A percentile compares a stretch with the other conserved stretches of the same genome.
Conservation (phyloP, 129 eudicot genomes). For the Flaveria trinervia region DNA sequence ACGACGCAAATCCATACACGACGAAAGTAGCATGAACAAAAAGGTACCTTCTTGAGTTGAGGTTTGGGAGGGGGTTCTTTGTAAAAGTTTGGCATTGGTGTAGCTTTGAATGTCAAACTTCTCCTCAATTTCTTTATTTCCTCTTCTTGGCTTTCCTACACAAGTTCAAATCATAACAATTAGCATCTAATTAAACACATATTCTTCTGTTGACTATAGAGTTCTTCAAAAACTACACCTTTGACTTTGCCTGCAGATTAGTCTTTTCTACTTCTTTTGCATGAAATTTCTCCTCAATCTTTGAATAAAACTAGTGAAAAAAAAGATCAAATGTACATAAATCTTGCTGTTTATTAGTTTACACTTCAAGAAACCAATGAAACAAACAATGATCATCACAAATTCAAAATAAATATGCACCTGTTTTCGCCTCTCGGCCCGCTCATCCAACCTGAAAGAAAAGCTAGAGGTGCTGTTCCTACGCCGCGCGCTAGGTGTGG, state of each 20-base stretch:
- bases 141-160: conserved; percentile 74
- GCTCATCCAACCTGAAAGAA: conserved; percentile 74
- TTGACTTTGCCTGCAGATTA: conserved; percentile 74
- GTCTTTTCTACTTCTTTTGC: conserved; percentile 73
- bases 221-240: conserved; percentile 43
- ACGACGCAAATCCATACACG: not conserved
- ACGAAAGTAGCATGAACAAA: not conserved
- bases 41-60: conserved; percentile 77
- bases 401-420: conserved; percentile 27
- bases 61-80: conserved; percentile 86
- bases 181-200: not conserved
- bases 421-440: conserved; percentile 90
- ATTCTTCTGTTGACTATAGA: conserved; percentile 11
- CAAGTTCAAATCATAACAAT: conserved; percentile 3
- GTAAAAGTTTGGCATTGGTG: conserved; percentile 90
- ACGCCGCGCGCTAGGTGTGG: conserved; percentile 39
- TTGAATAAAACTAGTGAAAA: conserved; percentile 58
- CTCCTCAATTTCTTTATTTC: conserved; percentile 79
- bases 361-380: not conserved
- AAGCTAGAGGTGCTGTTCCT: conserved; percentile 52
- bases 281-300: conserved; percentile 76
- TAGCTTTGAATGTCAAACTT: conserved; percentile 86
- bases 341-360: conserved; percentile 1
- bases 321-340: not conserved
- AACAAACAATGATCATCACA: conserved; percentile 6